Base-by-base conservation (phyloP, 1,139 yeast genomes). In the Torulaspora pretoriensis region DNA sequence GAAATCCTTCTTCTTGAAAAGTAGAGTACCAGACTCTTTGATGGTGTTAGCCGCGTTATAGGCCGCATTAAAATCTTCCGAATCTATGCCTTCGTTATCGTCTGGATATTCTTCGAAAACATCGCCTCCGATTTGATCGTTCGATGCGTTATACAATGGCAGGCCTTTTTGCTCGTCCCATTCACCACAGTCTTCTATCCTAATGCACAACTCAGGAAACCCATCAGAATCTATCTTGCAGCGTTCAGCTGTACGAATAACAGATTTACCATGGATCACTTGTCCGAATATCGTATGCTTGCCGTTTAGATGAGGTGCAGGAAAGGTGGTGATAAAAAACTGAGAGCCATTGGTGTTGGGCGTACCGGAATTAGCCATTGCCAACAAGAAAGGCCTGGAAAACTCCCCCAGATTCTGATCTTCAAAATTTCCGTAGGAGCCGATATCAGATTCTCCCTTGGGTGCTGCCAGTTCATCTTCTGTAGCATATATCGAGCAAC, bases 241-340 rank as follows among this genome's bases (percentile, higher is more conserved):
- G 36, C 72, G 68, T 57, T 84, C 94, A 25, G 83, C 68, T 29
- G 78, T 79, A 53, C 90, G 70, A 0, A 87, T 71, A 2, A 85
- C 81, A 0, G 89, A 79, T 61, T 84, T 82, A 0, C 96, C 96
- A 45, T 74, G 70, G 7, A 73, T 52, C 1, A 76, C 74, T 47
- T 65, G 71, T 1, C 96, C 97, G 66, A 89, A 83, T 1, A 87
- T 80, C 0, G 92, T 74, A 59, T 87, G 92, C 54, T 82, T 83
- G 0, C 86, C 84, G 35, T 75, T 78, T 42, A 89, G 68, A 62
- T 88, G 96, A 0, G 86, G 83, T 14, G 82, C 77, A 1, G 88
- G 75, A 42, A 72, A 74, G 0, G 90, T 81, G 3, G 87, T 80
- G 40, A 89, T 82, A 61, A 87, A 88, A 58, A 89, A 88, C 60